phyloP scores from a whole-genome alignment of 1,284 basidiomycete species.

The Retiboletus flavoniger region DNA sequence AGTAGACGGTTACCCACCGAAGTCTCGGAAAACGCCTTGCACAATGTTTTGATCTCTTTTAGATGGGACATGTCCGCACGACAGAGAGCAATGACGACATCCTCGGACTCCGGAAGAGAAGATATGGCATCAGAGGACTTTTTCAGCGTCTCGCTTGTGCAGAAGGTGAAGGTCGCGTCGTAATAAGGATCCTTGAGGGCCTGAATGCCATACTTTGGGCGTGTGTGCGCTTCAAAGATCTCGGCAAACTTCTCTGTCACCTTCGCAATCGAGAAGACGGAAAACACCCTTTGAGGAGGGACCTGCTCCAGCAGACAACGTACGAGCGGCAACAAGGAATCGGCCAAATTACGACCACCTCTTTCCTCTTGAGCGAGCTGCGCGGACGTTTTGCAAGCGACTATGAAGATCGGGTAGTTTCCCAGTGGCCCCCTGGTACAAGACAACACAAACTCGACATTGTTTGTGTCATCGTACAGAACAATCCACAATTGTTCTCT shows the following conservation, averaged over 20 bases:
- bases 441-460: slow-evolving; percentile 56
- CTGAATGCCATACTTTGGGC: slow-evolving; percentile 37
- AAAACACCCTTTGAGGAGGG: slow-evolving; percentile 54
- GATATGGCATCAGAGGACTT: slow-evolving; percentile 23
- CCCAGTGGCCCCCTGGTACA: slow-evolving; percentile 54
- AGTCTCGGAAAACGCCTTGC: slow-evolving; percentile 54
- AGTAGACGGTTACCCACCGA: slow-evolving; percentile 47
- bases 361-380: slow-evolving; percentile 26
- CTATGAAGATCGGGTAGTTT: slow-evolving; percentile 61
- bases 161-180: slow-evolving; percentile 57
- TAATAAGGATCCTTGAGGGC: slow-evolving; percentile 51
- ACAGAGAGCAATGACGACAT: slow-evolving; percentile 40
- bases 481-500: slow-evolving; percentile 51
- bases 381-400: slow-evolving; percentile 37
- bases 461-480: slow-evolving; percentile 31
- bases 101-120: slow-evolving; percentile 5
- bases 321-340: slow-evolving; percentile 38
- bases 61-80: slow-evolving; percentile 46
- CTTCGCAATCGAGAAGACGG: slow-evolving; percentile 57
- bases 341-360: slow-evolving; percentile 32
- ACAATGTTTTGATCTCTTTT: slow-evolving; percentile 44
- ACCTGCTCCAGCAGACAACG: slow-evolving; percentile 32
- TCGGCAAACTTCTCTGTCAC: slow-evolving; percentile 49
- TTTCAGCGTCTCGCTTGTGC: slow-evolving; percentile 45
- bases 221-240: slow-evolving; percentile 43